Percentiles rank a stretch among this genome's conserved stretches.
These are phyloP conservation scores for Aphanomyces euteiches DNA, from an alignment of 352 stramenopile species.

Conservation along the genomic window DNA sequence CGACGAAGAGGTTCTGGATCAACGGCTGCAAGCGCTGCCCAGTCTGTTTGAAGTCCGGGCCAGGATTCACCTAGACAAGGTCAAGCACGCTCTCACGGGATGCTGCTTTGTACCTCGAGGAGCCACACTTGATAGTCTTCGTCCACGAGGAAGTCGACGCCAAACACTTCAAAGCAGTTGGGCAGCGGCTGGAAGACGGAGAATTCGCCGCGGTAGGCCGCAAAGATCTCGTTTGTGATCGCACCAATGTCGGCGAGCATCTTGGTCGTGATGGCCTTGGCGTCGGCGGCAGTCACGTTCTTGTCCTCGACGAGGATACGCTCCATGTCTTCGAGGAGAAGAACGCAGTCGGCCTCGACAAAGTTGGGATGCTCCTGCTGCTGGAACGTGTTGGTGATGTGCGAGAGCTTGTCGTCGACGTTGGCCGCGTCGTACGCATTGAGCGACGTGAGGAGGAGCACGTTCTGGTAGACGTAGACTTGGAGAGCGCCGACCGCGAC, in stretches of 20 bases:
- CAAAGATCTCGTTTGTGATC: conserved; percentile 62
- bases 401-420: conserved; percentile 55
- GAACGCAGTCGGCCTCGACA: conserved; percentile 62
- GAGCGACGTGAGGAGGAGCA: conserved; percentile 52
- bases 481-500: conserved; percentile 52
- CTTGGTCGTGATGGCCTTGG: conserved; percentile 45
- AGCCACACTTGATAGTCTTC: conserved; percentile 65
- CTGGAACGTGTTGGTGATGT: conserved; percentile 80
- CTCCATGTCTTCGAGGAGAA: conserved; percentile 56
- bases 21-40: conserved; percentile 53
- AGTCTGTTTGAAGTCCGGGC: conserved; percentile 75
- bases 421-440: conserved; percentile 47
- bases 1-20: conserved; percentile 58
- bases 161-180: conserved; percentile 75
- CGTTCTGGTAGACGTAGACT: conserved; percentile 69
- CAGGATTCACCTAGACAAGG: conserved; percentile 48
- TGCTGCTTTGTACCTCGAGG: conserved; percentile 37
- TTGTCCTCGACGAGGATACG: conserved; percentile 46
- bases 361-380: conserved; percentile 65
- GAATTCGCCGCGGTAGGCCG: conserved; percentile 70
- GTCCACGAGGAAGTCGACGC: conserved; percentile 72
- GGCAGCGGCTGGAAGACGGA: conserved; percentile 63
- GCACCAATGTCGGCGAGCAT: conserved; percentile 55
- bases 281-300: conserved; percentile 33
- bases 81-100: background rate